Conservation (phyloP, 2,329 filamentous ascomycete species). For the Geoglossum cookeanum region DNA sequence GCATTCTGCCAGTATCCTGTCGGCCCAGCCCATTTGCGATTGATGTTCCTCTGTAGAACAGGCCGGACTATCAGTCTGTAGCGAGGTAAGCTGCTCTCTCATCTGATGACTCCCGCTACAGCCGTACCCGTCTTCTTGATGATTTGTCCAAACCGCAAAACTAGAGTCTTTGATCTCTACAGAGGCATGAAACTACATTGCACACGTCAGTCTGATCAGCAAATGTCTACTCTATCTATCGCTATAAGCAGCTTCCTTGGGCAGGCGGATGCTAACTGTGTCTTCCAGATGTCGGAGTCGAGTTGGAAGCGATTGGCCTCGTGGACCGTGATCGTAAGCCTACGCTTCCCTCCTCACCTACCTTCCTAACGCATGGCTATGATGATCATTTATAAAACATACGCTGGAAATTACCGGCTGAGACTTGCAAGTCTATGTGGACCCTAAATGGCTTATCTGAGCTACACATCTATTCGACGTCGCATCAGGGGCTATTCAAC, state of each 20-base stretch:
- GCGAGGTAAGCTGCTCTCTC: background rate
- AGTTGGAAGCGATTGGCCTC: background rate
- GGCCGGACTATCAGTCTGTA: background rate
- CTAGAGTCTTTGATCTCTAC: constrained; percentile 90
- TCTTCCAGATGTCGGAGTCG: background rate
- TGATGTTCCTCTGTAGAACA: too few species aligned
- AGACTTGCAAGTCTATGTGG: constrained; percentile 50
- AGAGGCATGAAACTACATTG: constrained; percentile 66
- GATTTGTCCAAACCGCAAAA: constrained; percentile 70
- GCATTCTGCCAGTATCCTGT: background rate
- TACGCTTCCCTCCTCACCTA: background rate
- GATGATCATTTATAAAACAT: constrained; percentile 42
- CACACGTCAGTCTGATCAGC: constrained; percentile 78
- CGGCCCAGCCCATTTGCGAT: too few species aligned
- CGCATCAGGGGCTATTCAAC: background rate
- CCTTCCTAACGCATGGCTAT: constrained; percentile 16
- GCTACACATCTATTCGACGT: constrained; percentile 14
- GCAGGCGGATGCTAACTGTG: background rate
- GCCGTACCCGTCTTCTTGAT: constrained; percentile 39
- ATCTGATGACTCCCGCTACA: constrained; percentile 3
- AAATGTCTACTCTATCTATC: background rate
- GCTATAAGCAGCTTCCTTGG: background rate
- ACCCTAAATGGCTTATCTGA: constrained; percentile 82
- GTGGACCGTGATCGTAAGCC: background rate
- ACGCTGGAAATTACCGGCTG: constrained; percentile 97